Base-by-base conservation (phyloP, 257 asterid genomes). In the Penstemon newberryi region DNA sequence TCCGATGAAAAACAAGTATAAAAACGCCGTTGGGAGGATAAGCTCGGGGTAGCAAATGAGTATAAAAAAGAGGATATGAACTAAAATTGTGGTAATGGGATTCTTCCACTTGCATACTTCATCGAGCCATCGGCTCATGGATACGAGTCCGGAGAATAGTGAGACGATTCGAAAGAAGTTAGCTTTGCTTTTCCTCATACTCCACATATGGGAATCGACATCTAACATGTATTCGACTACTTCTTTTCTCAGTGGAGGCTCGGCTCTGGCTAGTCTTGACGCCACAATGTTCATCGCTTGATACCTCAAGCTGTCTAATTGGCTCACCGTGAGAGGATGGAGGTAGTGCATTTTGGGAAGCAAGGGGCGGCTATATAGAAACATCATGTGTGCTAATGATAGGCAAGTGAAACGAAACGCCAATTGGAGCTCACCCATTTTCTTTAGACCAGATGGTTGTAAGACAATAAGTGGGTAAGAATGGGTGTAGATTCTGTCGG, bases 171-270 rank as follows among this genome's bases (percentile, higher is more conserved):
- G 86, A 79, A 89, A 89, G 80, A 90, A 90, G 56, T 90, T 90
- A 5, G 96, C 96, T 71, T 90, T 90, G 84, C 96, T 90, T 66
- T 89, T 80, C 66, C 96, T 74, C 96, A 90, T 85, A 88, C 96
- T 90, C 96, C 96, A 90, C 91, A 90, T 87, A 61, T 90, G 95
- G 4, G 95, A 85, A 68, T 87, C 96, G 2, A 81, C 91, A 39
- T 90, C 96, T 49, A 90, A 76, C 96, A 90, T 90, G 87, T 82
- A 87, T 45, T 90, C 96, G 38, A 90, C 95, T 0, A 90, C 95
- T 74, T 90, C 96, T 72, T 82, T 90, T 36, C 81, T 66, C 53
- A 90, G 57, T 10, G 95, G 96, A 5, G 96, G 96, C 73, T 90
- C 96, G 0, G 96, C 96, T 51, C 95, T 69, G 8, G 88, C 85